Evolutionary conservation across 768 basidiomycete species (phyloP), one percentile per base, ranked within the genome.

Genomic region (Trametopsis cervina): DNA sequence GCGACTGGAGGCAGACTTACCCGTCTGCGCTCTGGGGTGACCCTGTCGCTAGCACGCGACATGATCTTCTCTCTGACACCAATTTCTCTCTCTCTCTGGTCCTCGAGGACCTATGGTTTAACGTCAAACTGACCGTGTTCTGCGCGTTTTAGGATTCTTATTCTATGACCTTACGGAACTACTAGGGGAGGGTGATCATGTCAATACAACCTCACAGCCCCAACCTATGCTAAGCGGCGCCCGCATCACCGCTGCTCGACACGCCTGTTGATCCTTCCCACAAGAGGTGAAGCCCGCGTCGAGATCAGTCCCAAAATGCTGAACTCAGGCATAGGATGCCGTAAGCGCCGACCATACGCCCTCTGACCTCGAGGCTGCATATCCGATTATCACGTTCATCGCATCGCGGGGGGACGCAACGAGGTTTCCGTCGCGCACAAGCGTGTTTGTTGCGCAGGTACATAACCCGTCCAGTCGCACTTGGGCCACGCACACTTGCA

Each of bases 11-110:
- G 55, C 45, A 20, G 46, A 18, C 29, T 42, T 15, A 9, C 22
- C 17, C 12, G 17, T 38, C 24, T 12, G 49, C 52, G 55, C 55
- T 44, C 50, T 46, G 46, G 49, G 9, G 51, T 57, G 55, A 57
- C 45, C 40, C 40, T 52, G 50, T 51, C 33, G 37, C 26, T 44
- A 4, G 17, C 2, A n/a, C 42, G 37, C 40, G 49, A 48, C 44
- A 51, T 54, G 48, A 57, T 57, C 55, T 57, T 57, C 55, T 57
- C 55, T 57, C 55, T 57, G 55, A 57, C 40, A 40, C 37, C 27
- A 39, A 18, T 38, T 18, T 24, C 24, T 27, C 33, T 12, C 43
- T 12, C n/a, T 44, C 17, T 44, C n/a, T n/a, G n/a, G n/a, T n/a
- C n/a, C n/a, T n/a, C n/a, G n/a, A n/a, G n/a, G n/a, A n/a, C n/a